These are phyloP conservation scores for Austroboletus niveus DNA, from an alignment of 1,284 basidiomycete species.

Conservation along the genomic window DNA sequence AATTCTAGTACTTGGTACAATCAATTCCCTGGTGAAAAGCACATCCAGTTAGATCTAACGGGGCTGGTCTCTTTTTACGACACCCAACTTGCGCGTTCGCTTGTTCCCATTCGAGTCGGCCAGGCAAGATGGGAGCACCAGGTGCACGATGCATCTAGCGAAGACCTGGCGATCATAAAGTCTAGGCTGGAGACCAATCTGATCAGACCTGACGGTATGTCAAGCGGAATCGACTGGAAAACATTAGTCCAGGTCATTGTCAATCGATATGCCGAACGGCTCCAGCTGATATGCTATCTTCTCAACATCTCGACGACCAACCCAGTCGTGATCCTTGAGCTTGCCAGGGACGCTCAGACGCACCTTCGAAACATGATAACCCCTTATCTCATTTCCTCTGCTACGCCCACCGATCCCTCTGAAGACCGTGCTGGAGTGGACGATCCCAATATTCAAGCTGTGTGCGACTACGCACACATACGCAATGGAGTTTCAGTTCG, in stretches of 20 bases:
- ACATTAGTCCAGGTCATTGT: constrained; percentile 39
- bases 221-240: constrained; percentile 45
- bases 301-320: constrained; percentile 27
- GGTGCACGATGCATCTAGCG: constrained; percentile 28
- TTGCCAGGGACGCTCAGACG: constrained; percentile 17
- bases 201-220: constrained; percentile 4
- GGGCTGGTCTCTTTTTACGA: constrained; percentile 38
- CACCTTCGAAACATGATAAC: constrained; percentile 25
- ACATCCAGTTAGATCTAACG: constrained; percentile 33
- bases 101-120: constrained; percentile 24
- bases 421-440: constrained; percentile 21
- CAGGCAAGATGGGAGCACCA: constrained; percentile 31
- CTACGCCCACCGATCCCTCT: constrained; percentile 1
- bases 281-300: constrained; percentile 40
- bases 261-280: constrained; percentile 42
- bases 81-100: constrained; percentile 29
- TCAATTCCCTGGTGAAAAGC: constrained; percentile 36
- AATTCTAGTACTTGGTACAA: constrained; percentile 36
- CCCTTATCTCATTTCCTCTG: constrained; percentile 20
- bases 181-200: constrained; percentile 26
- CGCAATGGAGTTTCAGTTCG: constrained; percentile 16
- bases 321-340: constrained; percentile 6
- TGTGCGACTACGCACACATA: constrained; percentile 39
- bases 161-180: constrained; percentile 18
- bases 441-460: constrained; percentile 22